Base-by-base conservation (phyloP, 345 rosid genomes). In the Luvunga scandens region DNA sequence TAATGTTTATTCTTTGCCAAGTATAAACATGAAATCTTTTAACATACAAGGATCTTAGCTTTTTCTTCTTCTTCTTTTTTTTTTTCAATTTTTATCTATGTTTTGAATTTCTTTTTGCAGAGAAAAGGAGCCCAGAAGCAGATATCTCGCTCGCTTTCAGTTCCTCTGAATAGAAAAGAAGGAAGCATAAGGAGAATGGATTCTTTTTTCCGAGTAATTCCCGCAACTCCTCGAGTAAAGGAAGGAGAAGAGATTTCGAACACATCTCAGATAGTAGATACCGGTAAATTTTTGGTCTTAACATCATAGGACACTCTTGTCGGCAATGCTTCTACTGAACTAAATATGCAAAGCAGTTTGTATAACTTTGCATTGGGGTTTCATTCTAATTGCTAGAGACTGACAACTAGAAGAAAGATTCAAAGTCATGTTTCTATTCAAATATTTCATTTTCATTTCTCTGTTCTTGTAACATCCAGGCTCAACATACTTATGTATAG, bases 191-290 rank as follows among this genome's bases (percentile, higher is more conserved):
- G 82, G 85, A 88, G 95, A 87, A 88, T 84, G 90, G 98, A 95
- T 79, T 93, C 97, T 13, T 92, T 95, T 89, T 95, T 95, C 84
- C 88, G 99, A 34, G 89, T 95, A 60, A 86, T 95, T 82, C 92
- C 92, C 55, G 85, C 97, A 8, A 95, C 96, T 72, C 94, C 99
- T 78, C 90, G 84, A 72, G 89, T 88, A 59, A 89, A 84, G 73
- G 97, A 93, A 85, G 94, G 91, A 81, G 91, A 87, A 57, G 60
- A 31, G 6, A 50, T 39, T 48, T 45, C 85, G 27, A 75, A 77
- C 84, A 69, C 84, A 53, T 87, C 98, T 63, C 84, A 79, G 14
- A 77, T 80, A 56, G 74, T 39, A 34, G 87, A 90, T 76, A 38
- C 83, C 8, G 94, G 98, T 92, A 83, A 39, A 39, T 53, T 18